These are phyloP conservation scores for Sisymbrium irio DNA, from an alignment of 345 rosid species.

Conservation along the genomic window DNA sequence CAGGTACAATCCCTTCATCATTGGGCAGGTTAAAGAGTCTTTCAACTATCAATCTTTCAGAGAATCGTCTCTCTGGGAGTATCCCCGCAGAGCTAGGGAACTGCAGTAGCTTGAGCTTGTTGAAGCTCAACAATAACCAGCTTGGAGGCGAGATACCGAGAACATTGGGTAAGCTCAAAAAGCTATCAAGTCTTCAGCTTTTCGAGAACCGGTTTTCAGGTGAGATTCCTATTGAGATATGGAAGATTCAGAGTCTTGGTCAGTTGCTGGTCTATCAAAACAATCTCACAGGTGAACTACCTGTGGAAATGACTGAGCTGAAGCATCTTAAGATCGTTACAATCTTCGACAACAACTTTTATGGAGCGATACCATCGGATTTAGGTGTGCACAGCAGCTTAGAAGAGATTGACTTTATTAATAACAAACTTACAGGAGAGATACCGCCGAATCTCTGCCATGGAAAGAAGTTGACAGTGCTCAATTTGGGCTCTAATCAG, in stretches of 20 bases:
- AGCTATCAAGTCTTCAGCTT: slow-evolving; percentile 54
- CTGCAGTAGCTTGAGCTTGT: slow-evolving; percentile 52
- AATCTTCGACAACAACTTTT: slow-evolving; percentile 53
- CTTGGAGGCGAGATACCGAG: slow-evolving; percentile 66
- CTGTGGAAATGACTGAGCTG: slow-evolving; percentile 58
- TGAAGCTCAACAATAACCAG: slow-evolving; percentile 50
- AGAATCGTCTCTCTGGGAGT: slow-evolving; percentile 62
- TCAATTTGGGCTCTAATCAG: slow-evolving; percentile 59
- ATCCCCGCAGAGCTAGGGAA: slow-evolving; percentile 70
- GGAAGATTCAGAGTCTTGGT: slow-evolving; percentile 61
- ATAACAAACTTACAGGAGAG: slow-evolving; percentile 57
- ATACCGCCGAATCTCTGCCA: slow-evolving; percentile 74
- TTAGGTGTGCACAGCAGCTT: slow-evolving; percentile 73
- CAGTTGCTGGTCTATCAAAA: slow-evolving; percentile 54
- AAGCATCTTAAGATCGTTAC: slow-evolving; percentile 49
- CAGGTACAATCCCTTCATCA: slow-evolving; percentile 65
- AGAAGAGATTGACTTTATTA: slow-evolving; percentile 55
- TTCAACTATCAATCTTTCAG: slow-evolving; percentile 49
- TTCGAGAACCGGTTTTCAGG: slow-evolving; percentile 60
- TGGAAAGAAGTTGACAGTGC: slow-evolving; percentile 44
- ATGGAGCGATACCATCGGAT: slow-evolving; percentile 55
- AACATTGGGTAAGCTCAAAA: slow-evolving; percentile 50
- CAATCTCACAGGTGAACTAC: slow-evolving; percentile 67
- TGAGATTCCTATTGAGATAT: slow-evolving; percentile 64
- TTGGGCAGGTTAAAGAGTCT: slow-evolving; percentile 54